Evolutionary conservation across 148 eudicot species (phyloP), one percentile per base, ranked within the genome.

Genomic region (Limonium bicolor): DNA sequence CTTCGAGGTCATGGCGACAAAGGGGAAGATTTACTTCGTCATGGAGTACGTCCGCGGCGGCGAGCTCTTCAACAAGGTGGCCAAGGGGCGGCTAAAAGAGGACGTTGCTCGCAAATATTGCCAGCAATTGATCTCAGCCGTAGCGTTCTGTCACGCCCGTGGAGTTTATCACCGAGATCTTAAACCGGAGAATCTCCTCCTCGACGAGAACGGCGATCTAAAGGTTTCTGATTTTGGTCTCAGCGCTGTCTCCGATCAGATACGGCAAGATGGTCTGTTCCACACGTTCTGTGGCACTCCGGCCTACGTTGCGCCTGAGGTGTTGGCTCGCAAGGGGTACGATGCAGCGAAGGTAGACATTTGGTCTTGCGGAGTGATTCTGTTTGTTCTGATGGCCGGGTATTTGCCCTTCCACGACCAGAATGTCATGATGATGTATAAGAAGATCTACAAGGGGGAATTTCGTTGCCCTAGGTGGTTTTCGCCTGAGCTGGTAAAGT

Each of bases 201-300:
- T 77, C 0, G 79, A 77, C 16, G 84, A 72, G 14, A 53, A 77
- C 3, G 84, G 84, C 0, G 76, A 77, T 20, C 29, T 77, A 2
- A 77, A 77, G 29, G 84, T 77, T 0, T 77, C 84, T 0, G 84
- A 77, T 63, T 77, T 77, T 2, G 84, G 84, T 5, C 29, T 77
- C 1, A 72, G 79, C 27, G 63, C 84, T 0, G 72, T 72, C 0
- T 60, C 76, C 0, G 79, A 77, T 20, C 79, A 72, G 30, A 72
- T 66, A 1, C 53, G 62, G 5, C 66, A 64, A 24, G 86, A 82
- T 7, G 93, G 86, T 0, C 32, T 82, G 31, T 50, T 82, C 1
- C 82, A 82, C 44, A 82, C 75, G 0, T 80, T 64, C 55, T 83
- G 94, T 50, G 94, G 94, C 0, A 78, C 94, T 4, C 88, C 88